These are phyloP conservation scores for Fusarium pilosicola DNA, from an alignment of 2,329 filamentous ascomycete genomes.

Conservation along the genomic window DNA sequence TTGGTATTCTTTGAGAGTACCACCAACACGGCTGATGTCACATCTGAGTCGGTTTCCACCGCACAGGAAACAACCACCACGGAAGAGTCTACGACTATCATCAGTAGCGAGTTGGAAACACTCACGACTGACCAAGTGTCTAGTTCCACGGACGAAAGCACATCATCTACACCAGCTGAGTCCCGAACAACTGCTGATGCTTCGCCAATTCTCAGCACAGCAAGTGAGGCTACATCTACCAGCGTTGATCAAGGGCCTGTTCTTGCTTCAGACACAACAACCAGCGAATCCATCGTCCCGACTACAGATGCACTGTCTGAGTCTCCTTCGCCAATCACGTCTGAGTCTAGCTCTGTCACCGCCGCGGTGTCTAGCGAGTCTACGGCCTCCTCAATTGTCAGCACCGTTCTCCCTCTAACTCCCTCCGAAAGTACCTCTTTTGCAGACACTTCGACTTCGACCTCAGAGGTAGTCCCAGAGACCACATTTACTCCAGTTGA, in stretches of 20 bases:
- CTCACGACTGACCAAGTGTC: neutral
- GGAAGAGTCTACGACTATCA: neutral
- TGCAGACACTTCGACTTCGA: rapidly evolving
- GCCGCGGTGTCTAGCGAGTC: neutral
- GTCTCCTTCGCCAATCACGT: neutral
- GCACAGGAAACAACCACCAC: neutral
- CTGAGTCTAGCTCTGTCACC: no score
- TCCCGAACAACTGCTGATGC: rapidly evolving
- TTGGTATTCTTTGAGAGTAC: neutral
- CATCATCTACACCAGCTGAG: neutral
- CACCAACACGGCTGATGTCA: neutral
- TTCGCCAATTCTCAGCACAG: neutral
- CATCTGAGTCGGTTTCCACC: neutral
- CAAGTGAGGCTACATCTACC: neutral
- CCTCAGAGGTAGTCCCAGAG: neutral
- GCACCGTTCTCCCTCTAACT: rapidly evolving
- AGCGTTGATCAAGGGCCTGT: neutral
- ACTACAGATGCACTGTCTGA: neutral
- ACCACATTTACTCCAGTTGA: neutral
- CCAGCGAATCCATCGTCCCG: neutral
- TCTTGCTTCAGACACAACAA: neutral
- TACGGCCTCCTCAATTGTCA: neutral
- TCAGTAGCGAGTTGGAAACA: neutral
- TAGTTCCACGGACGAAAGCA: neutral
- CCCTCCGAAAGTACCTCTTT: neutral